phyloP scores from a whole-genome alignment of 257 asterid species.

The Nicotiana obtusifolia region DNA sequence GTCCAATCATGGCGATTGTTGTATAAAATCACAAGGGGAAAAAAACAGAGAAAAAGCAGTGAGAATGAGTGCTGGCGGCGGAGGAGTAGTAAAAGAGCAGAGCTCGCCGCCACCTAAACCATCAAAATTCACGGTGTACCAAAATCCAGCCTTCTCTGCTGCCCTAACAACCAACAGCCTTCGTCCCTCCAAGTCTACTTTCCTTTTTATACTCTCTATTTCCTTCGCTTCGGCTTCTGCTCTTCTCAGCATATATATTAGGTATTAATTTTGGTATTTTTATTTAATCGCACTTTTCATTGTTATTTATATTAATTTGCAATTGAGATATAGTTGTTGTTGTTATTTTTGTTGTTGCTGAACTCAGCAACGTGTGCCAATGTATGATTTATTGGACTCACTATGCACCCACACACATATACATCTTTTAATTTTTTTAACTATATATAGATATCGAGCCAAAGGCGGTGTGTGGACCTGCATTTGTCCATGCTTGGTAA shows the following conservation, averaged over 20 bases:
- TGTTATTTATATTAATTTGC: neutral
- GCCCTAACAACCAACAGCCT: slow-evolving; percentile 74
- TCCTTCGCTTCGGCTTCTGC: slow-evolving; percentile 43
- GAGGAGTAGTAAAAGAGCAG: slow-evolving; percentile 34
- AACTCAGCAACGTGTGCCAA: neutral
- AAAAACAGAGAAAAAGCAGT: neutral
- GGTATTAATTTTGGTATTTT: slow-evolving; percentile 44
- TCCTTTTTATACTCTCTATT: slow-evolving; percentile 46
- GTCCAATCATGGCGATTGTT: neutral
- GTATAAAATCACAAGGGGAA: neutral
- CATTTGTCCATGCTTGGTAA: neutral
- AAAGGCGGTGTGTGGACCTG: neutral
- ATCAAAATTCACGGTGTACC: slow-evolving; percentile 70
- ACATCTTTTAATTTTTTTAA: neutral
- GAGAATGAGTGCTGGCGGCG: slow-evolving; percentile 15
- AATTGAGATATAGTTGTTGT: neutral
- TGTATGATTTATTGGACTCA: neutral
- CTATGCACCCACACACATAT: neutral
- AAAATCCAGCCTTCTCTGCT: slow-evolving; percentile 77
- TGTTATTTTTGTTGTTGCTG: neutral
- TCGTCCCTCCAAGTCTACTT: slow-evolving; percentile 54
- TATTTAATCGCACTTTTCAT: neutral
- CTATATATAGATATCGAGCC: neutral
- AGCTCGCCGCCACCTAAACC: slow-evolving; percentile 30
- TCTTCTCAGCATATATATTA: slow-evolving; percentile 30